Evolutionary conservation across 805 yeast species (phyloP), one percentile per base, ranked within the genome.

Genomic region (Candida silvicultrix): DNA sequence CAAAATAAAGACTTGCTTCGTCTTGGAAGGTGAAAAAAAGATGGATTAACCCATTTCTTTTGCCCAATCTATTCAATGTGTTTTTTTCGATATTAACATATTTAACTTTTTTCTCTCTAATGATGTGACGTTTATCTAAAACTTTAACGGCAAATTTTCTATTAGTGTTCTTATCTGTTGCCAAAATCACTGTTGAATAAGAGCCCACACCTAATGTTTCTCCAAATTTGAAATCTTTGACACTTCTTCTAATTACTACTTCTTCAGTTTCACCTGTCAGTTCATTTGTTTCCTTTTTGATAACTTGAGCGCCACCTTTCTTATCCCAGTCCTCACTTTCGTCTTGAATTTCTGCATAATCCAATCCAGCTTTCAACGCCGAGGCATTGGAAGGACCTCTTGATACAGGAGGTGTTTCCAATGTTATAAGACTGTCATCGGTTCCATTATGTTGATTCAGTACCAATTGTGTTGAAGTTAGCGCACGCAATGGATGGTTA

Each of bases 171-270:
- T 80, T 69, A 50, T 94, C 96, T 2, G 87, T 76, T 0, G 97
- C 99, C 36, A 88, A 77, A 54, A 80, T 77, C 4, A 92, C 99
- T 1, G 96, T 90, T 10, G 97, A 89, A 62, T 92, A 94, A 7
- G 97, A 89, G 2, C 99, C 99, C 61, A 88, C 96, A 28, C 99
- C 99, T 25, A 94, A 77, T 39, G 85, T 81, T 16, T 87, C 81
- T 10, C 96, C 95, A 61, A 94, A 89, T 51, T 81, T 84, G 64
- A 90, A 94, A 61, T 94, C 99, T 53, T 82, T 80, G 12, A 89
- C 95, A 19, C 66, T 79, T 64, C 60, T 71, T 64, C 62, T 75
- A 40, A 71, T 80, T 45, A 74, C 68, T 59, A 69, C 75, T 48
- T 76, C 83, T 57, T 63, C 65, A 6, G 68, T 64, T 59, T 78